phyloP scores from a whole-genome alignment of 2,329 filamentous ascomycete genomes.

The Cercospora sesami region DNA sequence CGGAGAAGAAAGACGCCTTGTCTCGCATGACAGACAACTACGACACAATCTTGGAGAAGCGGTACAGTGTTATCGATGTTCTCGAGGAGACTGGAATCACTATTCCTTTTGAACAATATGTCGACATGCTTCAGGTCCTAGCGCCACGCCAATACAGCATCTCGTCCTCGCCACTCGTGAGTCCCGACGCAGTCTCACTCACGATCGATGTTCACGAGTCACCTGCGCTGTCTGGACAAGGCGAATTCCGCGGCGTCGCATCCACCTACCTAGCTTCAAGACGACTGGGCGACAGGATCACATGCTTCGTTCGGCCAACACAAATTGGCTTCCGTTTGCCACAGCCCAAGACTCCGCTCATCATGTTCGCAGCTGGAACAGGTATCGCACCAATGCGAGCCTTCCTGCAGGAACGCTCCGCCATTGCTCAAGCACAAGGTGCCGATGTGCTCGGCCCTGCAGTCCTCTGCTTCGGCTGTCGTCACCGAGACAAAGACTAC shows the following conservation, averaged over 20 bases:
- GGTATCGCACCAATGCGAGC: constrained; percentile 52
- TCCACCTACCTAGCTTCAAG: constrained; percentile 43
- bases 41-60: constrained; percentile 46
- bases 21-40: constrained; percentile 47
- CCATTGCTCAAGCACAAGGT: constrained; percentile 34
- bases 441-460: constrained; percentile 27
- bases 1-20: constrained; percentile 42
- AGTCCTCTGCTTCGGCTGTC: constrained; percentile 38
- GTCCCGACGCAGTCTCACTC: constrained; percentile 44
- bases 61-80: constrained; percentile 59
- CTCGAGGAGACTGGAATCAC: constrained; percentile 62
- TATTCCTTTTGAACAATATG: constrained; percentile 58
- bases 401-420: constrained; percentile 47
- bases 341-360: constrained; percentile 47
- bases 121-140: constrained; percentile 28
- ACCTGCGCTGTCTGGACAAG: constrained; percentile 20
- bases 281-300: constrained; percentile 40
- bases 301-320: constrained; percentile 42
- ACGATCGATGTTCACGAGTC: constrained; percentile 60
- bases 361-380: constrained; percentile 56
- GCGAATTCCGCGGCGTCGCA: constrained; percentile 43
- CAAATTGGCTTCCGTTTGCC: constrained; percentile 45
- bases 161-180: constrained; percentile 27
- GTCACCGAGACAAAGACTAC: constrained; percentile 31
- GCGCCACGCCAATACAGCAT: constrained; percentile 32